Evolutionary conservation across 2,329 filamentous ascomycete species (phyloP).

Genomic region (Fusarium illudens): DNA sequence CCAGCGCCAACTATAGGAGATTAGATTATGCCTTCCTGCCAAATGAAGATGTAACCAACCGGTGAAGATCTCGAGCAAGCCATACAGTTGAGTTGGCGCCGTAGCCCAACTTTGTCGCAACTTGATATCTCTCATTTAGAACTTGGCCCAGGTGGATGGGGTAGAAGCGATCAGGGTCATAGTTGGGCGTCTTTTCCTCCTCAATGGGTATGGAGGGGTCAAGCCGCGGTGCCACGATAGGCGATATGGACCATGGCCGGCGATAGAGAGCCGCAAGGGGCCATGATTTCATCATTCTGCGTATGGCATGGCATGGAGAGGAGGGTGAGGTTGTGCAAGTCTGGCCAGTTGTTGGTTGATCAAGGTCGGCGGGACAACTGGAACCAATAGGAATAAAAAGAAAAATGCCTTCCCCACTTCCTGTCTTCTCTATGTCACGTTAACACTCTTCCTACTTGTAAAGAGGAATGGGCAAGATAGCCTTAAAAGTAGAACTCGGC

Average conservation of each 20-base stretch:
- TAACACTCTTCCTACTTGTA: too few relatives aligned
- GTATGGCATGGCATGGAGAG: too few relatives aligned
- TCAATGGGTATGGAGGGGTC: slow-evolving; percentile 14
- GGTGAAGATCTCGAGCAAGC: slow-evolving; percentile 32
- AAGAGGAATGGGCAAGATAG: too few relatives aligned
- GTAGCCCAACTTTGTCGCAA: slow-evolving; percentile 35
- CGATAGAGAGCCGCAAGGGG: not conserved
- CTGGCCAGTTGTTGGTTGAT: too few relatives aligned
- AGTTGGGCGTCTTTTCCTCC: slow-evolving; percentile 31
- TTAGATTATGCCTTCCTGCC: not conserved
- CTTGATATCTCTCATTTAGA: slow-evolving; percentile 27
- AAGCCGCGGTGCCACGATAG: slow-evolving; percentile 20
- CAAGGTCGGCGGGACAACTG: not conserved
- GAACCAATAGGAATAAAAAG: not conserved
- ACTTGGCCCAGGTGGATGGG: slow-evolving; percentile 26
- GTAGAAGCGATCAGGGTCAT: slow-evolving; percentile 23
- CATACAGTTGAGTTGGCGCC: slow-evolving; percentile 37
- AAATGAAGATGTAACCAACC: slow-evolving; percentile 10
- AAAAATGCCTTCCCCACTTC: too few relatives aligned
- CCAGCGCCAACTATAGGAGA: slow-evolving; percentile 32
- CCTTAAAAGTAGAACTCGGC: too few relatives aligned
- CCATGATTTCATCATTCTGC: not conserved
- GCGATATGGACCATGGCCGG: slow-evolving; percentile 8
- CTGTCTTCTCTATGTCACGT: too few relatives aligned
- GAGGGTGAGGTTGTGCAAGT: too few relatives aligned